Percentiles rank a stretch among this genome's conserved stretches.
phyloP scores from a whole-genome alignment of 2,329 filamentous ascomycete genomes.

The Fusarium sacchari region DNA sequence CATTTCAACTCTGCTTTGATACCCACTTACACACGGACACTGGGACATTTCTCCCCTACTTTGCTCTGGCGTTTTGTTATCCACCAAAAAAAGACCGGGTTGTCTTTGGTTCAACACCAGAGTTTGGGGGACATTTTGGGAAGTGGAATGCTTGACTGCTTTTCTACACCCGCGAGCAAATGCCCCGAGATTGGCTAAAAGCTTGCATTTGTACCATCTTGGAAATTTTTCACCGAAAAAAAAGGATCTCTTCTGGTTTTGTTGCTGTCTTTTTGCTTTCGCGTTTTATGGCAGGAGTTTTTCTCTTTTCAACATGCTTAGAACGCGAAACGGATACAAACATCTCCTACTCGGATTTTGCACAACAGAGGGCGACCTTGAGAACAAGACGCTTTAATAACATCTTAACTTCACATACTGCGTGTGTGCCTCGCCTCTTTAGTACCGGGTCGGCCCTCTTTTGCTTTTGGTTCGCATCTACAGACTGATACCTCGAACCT shows the following conservation, averaged over 20 bases:
- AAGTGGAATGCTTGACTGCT: conserved; percentile 34
- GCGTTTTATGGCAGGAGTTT: conserved; percentile 33
- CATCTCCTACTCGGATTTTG: conserved; percentile 34
- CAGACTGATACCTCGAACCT: conserved; percentile 39
- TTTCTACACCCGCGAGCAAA: conserved; percentile 37
- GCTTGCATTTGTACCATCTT: conserved; percentile 34
- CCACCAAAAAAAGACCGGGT: conserved; percentile 22
- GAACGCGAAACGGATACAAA: conserved; percentile 39
- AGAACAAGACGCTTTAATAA: conserved; percentile 15
- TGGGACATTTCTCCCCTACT: conserved; percentile 27
- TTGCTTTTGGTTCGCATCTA: conserved; percentile 34
- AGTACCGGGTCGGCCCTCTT: conserved; percentile 8
- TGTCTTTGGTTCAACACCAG: conserved; percentile 33
- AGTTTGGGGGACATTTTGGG: conserved; percentile 21
- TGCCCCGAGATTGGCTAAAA: conserved; percentile 34
- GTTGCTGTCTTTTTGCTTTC: conserved; percentile 34
- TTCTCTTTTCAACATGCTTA: conserved; percentile 36
- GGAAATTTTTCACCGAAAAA: conserved; percentile 25
- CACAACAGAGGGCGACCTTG: background rate
- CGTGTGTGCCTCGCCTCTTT: conserved; percentile 24
- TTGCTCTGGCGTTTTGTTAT: conserved; percentile 40
- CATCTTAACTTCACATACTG: conserved; percentile 23
- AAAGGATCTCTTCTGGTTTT: conserved; percentile 34
- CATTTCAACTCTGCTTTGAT: conserved; percentile 41
- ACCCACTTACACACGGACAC: conserved; percentile 31